A percentile compares a stretch with the other conserved stretches of the same genome.
These are phyloP conservation scores for Juncus effusus DNA, from an alignment of 176 grass and related monocot genomes.

Conservation along the genomic window DNA sequence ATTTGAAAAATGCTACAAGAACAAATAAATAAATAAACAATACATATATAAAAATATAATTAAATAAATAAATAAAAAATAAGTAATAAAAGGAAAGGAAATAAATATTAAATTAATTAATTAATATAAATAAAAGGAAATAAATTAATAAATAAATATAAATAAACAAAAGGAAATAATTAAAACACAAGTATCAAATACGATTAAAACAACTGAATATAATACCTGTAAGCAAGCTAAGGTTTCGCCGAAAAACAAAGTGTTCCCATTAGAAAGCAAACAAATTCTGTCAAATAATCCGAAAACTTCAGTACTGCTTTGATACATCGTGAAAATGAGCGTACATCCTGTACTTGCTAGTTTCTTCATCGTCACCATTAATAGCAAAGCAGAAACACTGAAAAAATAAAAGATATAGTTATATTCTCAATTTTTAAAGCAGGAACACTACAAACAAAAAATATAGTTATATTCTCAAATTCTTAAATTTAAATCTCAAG, in stretches of 20 bases:
- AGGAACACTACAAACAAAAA: no score
- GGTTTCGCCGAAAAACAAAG: conserved; percentile 94
- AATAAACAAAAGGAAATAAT: neutral
- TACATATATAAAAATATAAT: conserved; percentile 19
- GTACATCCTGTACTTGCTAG: conserved; percentile 99
- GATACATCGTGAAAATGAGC: conserved; percentile 95
- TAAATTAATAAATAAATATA: neutral
- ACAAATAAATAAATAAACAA: conserved; percentile 27
- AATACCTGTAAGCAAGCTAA: conserved; percentile 88
- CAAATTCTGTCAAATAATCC: conserved; percentile 96
- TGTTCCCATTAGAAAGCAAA: conserved; percentile 94
- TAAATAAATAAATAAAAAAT: conserved; percentile 1
- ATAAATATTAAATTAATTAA: neutral
- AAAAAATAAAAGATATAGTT: conserved; percentile 18
- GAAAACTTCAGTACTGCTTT: conserved; percentile 98
- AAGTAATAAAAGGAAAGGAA: neutral
- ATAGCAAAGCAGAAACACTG: conserved; percentile 89
- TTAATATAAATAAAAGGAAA: neutral
- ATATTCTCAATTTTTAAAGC: no score
- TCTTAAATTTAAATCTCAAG: no score
- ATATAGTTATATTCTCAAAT: no score
- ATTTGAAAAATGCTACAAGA: conserved; percentile 91
- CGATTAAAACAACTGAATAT: conserved; percentile 1
- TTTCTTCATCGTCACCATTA: conserved; percentile 98
- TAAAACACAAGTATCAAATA: neutral